phyloP scores from a whole-genome alignment of 768 basidiomycete species.

The Phallus indusiatus region DNA sequence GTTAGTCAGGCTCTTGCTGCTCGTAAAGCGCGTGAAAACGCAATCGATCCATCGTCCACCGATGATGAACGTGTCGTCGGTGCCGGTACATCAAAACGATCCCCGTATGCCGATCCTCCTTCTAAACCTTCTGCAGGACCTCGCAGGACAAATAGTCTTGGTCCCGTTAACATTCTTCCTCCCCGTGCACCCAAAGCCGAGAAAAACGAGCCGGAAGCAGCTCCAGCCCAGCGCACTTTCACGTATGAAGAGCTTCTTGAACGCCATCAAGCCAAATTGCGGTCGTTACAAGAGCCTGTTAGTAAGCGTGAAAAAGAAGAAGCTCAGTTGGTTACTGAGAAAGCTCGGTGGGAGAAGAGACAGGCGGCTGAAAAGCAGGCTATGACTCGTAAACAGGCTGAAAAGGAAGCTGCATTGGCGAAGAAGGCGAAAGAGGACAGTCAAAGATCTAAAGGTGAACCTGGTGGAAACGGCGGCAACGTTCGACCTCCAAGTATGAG shows the following conservation, averaged over 20 bases:
- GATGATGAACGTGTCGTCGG: neutral
- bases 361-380: slow-evolving; percentile 66
- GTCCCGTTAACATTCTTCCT: slow-evolving; percentile 35
- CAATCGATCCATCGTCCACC: slow-evolving; percentile 30
- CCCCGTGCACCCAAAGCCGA: slow-evolving; percentile 24
- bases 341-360: slow-evolving; percentile 74
- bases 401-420: slow-evolving; percentile 41
- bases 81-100: neutral
- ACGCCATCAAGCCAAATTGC: slow-evolving; percentile 77
- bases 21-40: slow-evolving; percentile 65
- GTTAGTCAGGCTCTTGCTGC: slow-evolving; percentile 66
- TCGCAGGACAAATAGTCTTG: neutral
- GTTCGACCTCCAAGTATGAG: slow-evolving; percentile 29
- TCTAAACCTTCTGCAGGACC: neutral
- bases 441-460: slow-evolving; percentile 31
- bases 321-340: slow-evolving; percentile 66
- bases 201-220: slow-evolving; percentile 16
- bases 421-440: slow-evolving; percentile 31
- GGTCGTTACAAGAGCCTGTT: slow-evolving; percentile 71
- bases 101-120: neutral
- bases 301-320: slow-evolving; percentile 74
- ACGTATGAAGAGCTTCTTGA: slow-evolving; percentile 86
- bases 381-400: slow-evolving; percentile 62
- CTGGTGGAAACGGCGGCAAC: neutral
- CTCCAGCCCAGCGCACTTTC: slow-evolving; percentile 47